Evolutionary conservation across 495 filamentous ascomycete species (phyloP).

Genomic region (Hypoxylon lenormandii): DNA sequence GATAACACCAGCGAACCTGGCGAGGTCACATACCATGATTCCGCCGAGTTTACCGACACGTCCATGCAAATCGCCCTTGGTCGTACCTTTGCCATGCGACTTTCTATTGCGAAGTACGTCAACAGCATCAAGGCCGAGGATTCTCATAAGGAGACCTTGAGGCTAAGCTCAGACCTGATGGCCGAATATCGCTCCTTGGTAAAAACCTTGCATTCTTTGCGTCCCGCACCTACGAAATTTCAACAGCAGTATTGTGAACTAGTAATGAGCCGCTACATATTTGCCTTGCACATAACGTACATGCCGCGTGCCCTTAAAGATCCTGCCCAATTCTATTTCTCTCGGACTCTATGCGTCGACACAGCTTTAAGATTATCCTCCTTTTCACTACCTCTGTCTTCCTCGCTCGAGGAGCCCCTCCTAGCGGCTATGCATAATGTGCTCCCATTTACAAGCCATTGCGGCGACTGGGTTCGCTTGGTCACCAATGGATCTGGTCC

Average conservation of each 20-base stretch:
- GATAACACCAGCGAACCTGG: not conserved
- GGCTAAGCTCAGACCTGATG: constrained; percentile 53
- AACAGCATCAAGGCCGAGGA: constrained; percentile 48
- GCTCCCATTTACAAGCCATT: constrained; percentile 13
- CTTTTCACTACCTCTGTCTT: constrained; percentile 18
- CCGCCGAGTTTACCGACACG: constrained; percentile 40
- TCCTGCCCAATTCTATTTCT: constrained; percentile 57
- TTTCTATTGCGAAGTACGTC: constrained; percentile 54
- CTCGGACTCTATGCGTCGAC: constrained; percentile 60
- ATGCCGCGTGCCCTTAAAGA: constrained; percentile 52
- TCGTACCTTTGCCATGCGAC: constrained; percentile 51
- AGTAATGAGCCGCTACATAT: constrained; percentile 66
- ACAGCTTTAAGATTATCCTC: constrained; percentile 55
- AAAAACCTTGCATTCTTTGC: constrained; percentile 48
- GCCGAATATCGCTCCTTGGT: constrained; percentile 42
- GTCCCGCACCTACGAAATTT: constrained; percentile 52
- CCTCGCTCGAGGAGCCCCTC: constrained; percentile 41
- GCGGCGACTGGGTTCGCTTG: constrained; percentile 57
- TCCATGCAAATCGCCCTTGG: constrained; percentile 55
- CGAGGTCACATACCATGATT: not conserved
- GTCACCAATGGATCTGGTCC: constrained; percentile 59
- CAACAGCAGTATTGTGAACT: constrained; percentile 58
- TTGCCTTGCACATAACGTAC: constrained; percentile 60
- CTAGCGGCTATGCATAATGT: constrained; percentile 7
- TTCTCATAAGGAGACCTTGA: constrained; percentile 52